Evolutionary conservation across 2,329 filamentous ascomycete species (phyloP).

Genomic region (Verticillium longisporum): DNA sequence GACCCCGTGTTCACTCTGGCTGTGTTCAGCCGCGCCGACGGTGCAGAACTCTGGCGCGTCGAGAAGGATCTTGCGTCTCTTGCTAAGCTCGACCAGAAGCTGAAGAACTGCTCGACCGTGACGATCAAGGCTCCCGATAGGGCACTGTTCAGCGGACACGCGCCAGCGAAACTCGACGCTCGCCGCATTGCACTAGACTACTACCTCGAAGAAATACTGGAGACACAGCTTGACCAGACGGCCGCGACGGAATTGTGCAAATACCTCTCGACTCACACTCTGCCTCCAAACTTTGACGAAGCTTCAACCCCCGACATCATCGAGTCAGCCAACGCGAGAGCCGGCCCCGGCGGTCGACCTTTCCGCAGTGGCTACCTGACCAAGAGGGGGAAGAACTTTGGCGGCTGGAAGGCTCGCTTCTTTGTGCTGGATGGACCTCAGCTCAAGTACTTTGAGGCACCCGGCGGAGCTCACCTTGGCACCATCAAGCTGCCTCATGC

Average conservation of each 20-base stretch:
- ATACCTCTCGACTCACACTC: constrained; percentile 67
- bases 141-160: constrained; percentile 82
- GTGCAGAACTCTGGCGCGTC: constrained; percentile 81
- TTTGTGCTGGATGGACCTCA: constrained; percentile 54
- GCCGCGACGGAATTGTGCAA: constrained; percentile 78
- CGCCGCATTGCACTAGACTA: constrained; percentile 72
- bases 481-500: constrained; percentile 88
- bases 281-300: constrained; percentile 58
- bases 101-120: constrained; percentile 69
- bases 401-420: constrained; percentile 87
- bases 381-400: constrained; percentile 97
- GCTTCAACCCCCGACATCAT: constrained; percentile 24
- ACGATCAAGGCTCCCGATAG: constrained; percentile 75
- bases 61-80: constrained; percentile 86
- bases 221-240: constrained; percentile 71
- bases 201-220: constrained; percentile 80
- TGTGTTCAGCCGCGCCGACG: constrained; percentile 69
- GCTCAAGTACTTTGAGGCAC: constrained; percentile 85
- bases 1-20: constrained; percentile 92
- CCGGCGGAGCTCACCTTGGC: constrained; percentile 82
- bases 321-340: constrained; percentile 30
- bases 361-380: constrained; percentile 87
- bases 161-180: constrained; percentile 87
- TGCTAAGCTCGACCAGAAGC: constrained; percentile 70
- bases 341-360: constrained; percentile 57